These are phyloP conservation scores for Pugionium cornutum DNA, from an alignment of 345 rosid species.

Conservation along the genomic window DNA sequence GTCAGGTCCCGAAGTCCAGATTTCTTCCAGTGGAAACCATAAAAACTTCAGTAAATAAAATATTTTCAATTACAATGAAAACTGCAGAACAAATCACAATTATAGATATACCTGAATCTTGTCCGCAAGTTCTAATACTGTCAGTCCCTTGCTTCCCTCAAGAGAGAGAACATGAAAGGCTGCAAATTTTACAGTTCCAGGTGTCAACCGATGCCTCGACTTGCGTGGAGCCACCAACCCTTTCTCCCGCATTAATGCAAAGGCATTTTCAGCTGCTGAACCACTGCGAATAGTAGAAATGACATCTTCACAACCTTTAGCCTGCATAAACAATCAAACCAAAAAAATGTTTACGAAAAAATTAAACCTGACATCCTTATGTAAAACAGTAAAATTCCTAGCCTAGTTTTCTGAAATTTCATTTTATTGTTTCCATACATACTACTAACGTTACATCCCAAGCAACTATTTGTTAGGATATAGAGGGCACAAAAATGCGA, in stretches of 20 bases:
- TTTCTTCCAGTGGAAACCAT: conserved; percentile 54
- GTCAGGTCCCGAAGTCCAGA: conserved; percentile 96
- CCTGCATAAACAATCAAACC: conserved; percentile 50
- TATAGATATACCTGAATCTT: conserved; percentile 79
- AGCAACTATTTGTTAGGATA: background rate
- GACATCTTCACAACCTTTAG: conserved; percentile 68
- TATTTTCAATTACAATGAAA: conserved; percentile 8
- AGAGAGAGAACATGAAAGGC: conserved; percentile 99
- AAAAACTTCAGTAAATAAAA: conserved; percentile 12
- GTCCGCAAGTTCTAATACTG: conserved; percentile 91
- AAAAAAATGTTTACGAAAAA: conserved; percentile 14
- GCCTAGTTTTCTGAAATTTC: conserved; percentile 8
- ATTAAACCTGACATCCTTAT: background rate
- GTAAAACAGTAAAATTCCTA: background rate
- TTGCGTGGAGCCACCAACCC: conserved; percentile 86
- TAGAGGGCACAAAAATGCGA: background rate
- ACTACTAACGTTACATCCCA: conserved; percentile 8
- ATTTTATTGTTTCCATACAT: conserved; percentile 1
- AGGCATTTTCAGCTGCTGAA: conserved; percentile 95
- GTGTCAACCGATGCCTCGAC: conserved; percentile 97
- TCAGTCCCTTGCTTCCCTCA: conserved; percentile 92
- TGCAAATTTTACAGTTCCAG: conserved; percentile 99
- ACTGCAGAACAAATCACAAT: background rate
- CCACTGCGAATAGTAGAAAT: conserved; percentile 89
- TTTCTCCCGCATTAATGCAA: conserved; percentile 87